Conservation (phyloP, 1,284 basidiomycete species). For the Pseudomicrostroma phylloplanum region DNA sequence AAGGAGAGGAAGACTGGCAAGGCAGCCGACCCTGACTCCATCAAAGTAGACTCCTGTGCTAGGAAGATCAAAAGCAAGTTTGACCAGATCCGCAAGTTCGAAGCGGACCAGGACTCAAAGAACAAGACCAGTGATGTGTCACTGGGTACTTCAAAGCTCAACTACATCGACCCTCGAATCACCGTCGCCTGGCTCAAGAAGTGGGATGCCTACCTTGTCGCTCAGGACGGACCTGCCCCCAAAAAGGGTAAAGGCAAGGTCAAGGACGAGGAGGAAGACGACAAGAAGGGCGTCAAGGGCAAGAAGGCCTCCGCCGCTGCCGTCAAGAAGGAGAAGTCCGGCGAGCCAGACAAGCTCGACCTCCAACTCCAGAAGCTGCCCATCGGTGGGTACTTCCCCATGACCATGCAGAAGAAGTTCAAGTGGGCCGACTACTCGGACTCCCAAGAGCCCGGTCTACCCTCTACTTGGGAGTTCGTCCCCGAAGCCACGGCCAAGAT, state of each 20-base stretch:
- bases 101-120: slow-evolving; percentile 44
- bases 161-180: slow-evolving; percentile 50
- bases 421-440: slow-evolving; percentile 24
- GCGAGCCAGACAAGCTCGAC: slow-evolving; percentile 47
- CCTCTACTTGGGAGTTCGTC: slow-evolving; percentile 36
- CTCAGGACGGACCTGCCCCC: slow-evolving; percentile 18
- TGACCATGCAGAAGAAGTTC: slow-evolving; percentile 50
- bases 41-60: slow-evolving; percentile 56
- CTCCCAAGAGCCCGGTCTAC: slow-evolving; percentile 10
- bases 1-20: slow-evolving; percentile 75
- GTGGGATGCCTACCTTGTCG: slow-evolving; percentile 40
- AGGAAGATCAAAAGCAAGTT: slow-evolving; percentile 58
- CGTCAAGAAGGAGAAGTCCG: slow-evolving; percentile 22
- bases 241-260: slow-evolving; percentile 18
- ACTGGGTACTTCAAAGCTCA: slow-evolving; percentile 48
- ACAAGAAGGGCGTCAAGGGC: slow-evolving; percentile 22
- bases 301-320: slow-evolving; percentile 2
- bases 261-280: slow-evolving; percentile 14
- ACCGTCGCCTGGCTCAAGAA: slow-evolving; percentile 49
- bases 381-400: slow-evolving; percentile 45
- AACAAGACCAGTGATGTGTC: slow-evolving; percentile 47
- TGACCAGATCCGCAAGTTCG: slow-evolving; percentile 44
- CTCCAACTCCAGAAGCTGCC: slow-evolving; percentile 41
- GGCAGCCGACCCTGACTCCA: slow-evolving; percentile 55
- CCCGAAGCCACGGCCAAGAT: slow-evolving; percentile 40